Evolutionary conservation across 441 rosid species (phyloP), one percentile per base, ranked within the genome.

Genomic region (Bocquillonia castaneifolia): DNA sequence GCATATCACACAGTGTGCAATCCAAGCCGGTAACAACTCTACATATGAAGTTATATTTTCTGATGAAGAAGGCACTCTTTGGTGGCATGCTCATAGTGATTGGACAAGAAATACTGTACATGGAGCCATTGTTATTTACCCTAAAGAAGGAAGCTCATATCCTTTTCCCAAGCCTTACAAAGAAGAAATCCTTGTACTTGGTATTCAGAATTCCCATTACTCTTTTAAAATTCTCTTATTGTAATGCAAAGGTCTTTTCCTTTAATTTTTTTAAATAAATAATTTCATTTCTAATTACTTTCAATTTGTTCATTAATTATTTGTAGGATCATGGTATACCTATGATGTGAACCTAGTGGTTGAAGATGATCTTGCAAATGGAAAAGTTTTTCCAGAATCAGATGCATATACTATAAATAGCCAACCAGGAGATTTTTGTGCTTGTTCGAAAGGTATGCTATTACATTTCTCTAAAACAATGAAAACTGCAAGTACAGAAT

Each of bases 21-120:
- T 59, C 22, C 64, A 22, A 26, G n/a, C 64, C 0, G 64, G 64
- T 20, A 3, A 29, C 1, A 59, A 31, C 25, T 59, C 22, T 15
- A 59, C 25, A 0, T 59, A 59, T 17, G 13, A 59, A n/a, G 29
- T 59, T 15, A 59, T 59, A 59, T 59, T 59, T 9, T 59, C 64
- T 6, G 37, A 22, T 13, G 64, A 59, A 10, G 64, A 59, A 59
- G 62, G 62, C 34, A 58, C 62, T 34, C 8, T 58, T 17, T 58
- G 62, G 62, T 58, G 37, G 10, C 62, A 58, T n/a, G n/a, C n/a
- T n/a, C n/a, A n/a, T n/a, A n/a, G n/a, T n/a, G n/a, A n/a, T n/a
- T n/a, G n/a, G n/a, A 37, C 64, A 23, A 37, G 44, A 26, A 47
- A 45, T 6, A 59, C 64, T 2, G 64, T 59, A 6, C 64, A 59